Conservation (phyloP, 345 rosid genomes). For the Bruguiera parviflora region DNA sequence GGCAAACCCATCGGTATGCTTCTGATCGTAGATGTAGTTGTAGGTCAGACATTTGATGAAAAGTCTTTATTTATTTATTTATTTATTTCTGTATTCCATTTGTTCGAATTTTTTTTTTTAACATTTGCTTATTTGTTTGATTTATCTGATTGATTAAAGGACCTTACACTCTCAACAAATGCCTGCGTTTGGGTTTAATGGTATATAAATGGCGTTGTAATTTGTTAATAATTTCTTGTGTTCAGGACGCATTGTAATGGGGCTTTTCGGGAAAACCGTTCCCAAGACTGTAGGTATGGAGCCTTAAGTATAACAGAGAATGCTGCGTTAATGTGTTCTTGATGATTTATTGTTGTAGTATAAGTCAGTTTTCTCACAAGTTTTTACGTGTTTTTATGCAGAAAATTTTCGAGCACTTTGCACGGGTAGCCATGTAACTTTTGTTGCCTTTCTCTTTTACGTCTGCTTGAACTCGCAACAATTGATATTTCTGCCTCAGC, state of each 20-base stretch:
- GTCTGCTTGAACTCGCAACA: neutral
- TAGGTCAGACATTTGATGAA: too few relatives aligned
- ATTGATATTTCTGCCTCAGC: neutral
- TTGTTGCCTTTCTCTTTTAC: neutral
- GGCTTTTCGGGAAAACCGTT: conserved; percentile 37
- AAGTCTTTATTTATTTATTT: too few relatives aligned
- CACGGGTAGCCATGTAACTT: conserved; percentile 60
- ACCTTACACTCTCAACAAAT: neutral
- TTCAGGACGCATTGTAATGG: conserved; percentile 40
- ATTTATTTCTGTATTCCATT: too few relatives aligned
- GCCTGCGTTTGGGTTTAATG: neutral
- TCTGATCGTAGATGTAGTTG: neutral
- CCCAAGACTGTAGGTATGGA: conserved; percentile 41
- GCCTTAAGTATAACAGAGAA: neutral
- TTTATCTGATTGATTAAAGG: neutral
- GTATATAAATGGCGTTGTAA: neutral
- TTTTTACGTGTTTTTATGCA: conserved; percentile 37
- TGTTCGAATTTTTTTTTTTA: too few relatives aligned
- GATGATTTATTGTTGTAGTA: neutral
- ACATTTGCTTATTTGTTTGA: neutral
- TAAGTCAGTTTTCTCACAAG: neutral
- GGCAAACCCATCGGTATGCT: conserved; percentile 21
- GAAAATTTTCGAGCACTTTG: conserved; percentile 95
- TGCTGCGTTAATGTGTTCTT: neutral
- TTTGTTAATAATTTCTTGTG: neutral